phyloP scores from a whole-genome alignment of 306 rosid genomes.

The Lagenaria siceraria region DNA sequence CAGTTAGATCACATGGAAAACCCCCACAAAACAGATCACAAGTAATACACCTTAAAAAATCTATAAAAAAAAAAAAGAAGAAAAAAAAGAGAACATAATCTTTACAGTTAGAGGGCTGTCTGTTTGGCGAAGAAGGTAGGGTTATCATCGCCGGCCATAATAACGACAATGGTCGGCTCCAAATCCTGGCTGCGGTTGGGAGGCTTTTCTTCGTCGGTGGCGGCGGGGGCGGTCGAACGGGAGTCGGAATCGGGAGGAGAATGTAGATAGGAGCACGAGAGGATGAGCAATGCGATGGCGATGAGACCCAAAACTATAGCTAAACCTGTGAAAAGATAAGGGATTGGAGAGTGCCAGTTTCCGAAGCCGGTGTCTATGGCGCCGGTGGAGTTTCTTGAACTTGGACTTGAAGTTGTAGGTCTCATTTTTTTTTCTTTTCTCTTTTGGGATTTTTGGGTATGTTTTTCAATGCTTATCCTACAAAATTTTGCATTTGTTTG shows the following conservation, averaged over 20 bases:
- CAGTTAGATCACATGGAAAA: neutral
- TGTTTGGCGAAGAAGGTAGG: constrained; percentile 74
- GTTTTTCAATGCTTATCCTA: neutral
- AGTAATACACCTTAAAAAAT: neutral
- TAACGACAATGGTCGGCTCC: constrained; percentile 46
- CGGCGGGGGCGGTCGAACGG: neutral
- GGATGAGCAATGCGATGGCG: constrained; percentile 29
- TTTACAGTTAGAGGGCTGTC: neutral
- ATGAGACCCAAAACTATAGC: constrained; percentile 39
- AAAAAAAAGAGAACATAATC: neutral
- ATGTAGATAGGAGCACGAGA: constrained; percentile 35
- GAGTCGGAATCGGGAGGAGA: constrained; percentile 1
- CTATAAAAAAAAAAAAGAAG: neutral
- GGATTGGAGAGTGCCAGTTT: constrained; percentile 50
- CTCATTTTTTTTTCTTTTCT: neutral
- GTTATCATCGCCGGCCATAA: constrained; percentile 66
- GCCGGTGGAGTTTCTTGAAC: constrained; percentile 15
- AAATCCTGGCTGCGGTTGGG: neutral
- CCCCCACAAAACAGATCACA: neutral
- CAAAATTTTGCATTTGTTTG: neutral
- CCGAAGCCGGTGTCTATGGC: constrained; percentile 12
- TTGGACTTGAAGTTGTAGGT: neutral
- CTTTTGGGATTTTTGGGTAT: neutral
- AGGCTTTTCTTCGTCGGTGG: constrained; percentile 8
- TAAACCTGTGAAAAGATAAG: constrained; percentile 52